A percentile compares a stretch with the other conserved stretches of the same genome.
phyloP scores from a whole-genome alignment of 805 yeast species.

The Candida arabinofermentans region DNA sequence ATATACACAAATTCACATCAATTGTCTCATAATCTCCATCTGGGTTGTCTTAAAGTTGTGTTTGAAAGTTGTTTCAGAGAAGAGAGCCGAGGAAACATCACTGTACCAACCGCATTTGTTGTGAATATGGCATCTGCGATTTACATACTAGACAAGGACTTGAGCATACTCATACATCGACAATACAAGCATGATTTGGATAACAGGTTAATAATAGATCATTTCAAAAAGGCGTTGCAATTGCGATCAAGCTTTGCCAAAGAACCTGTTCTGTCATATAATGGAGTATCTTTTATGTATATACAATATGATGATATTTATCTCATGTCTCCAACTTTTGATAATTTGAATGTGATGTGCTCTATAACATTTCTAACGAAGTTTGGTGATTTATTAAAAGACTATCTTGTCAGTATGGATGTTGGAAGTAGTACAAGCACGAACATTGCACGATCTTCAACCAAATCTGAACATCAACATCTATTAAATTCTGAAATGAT shows the following conservation, averaged over 20 bases:
- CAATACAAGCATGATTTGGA: slow-evolving; percentile 32
- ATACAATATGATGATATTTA: slow-evolving; percentile 43
- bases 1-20: no score
- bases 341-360: slow-evolving; percentile 56
- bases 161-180: slow-evolving; percentile 30
- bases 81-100: background rate
- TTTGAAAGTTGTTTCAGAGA: no score
- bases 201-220: slow-evolving; percentile 22
- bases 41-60: no score
- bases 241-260: slow-evolving; percentile 14
- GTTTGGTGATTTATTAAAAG: slow-evolving; percentile 39
- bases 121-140: slow-evolving; percentile 33
- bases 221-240: slow-evolving; percentile 23
- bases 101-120: background rate
- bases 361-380: slow-evolving; percentile 51
- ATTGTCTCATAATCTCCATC: no score
- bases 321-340: slow-evolving; percentile 37
- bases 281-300: slow-evolving; percentile 55
- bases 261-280: slow-evolving; percentile 43
- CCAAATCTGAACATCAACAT: slow-evolving; percentile 9
- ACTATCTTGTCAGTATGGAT: slow-evolving; percentile 34
- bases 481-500: slow-evolving; percentile 53
- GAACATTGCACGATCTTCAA: background rate
- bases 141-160: slow-evolving; percentile 30
- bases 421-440: background rate